Base-by-base conservation (phyloP, 2,329 filamentous ascomycete genomes). In the Aspergillus udagawae region DNA sequence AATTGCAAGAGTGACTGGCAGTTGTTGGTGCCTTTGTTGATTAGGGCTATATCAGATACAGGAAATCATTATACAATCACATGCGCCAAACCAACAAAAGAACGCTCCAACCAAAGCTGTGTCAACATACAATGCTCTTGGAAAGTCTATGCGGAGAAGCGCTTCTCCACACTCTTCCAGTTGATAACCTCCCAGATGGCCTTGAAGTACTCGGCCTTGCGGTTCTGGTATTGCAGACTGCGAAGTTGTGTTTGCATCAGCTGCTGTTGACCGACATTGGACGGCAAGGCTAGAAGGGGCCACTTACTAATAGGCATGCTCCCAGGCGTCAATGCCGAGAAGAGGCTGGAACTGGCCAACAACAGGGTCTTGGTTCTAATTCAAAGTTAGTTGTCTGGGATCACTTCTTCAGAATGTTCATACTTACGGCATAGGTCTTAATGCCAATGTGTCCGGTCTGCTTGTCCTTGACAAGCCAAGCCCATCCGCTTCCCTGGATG, bases 121-220 rank as follows among this genome's bases (percentile, higher is more conserved):
- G 58, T 47, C 49, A 60, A 55, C 28, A 48, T 54, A 54, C 56
- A 56, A 23, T 56, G 38, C 23, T 48, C 49, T 41, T 53, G 29
- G 28, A 32, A 42, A 38, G 25, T 63, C 73, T 80, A 83, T 67
- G 80, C 75, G 21, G 44, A 47, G 71, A 91, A 91, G 63, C 91
- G 85, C 82, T 87, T 86, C 75, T 90, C 87, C 48, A 91, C 92
- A 32, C 89, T 85, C 84, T 92, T 91, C 92, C 92, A 97, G 86
- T 96, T 96, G 76, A 96, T 81, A 51, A 96, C 92, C 66, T 96
- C 90, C 92, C 92, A 96, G 74, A 96, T 89, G 58, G 91, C 91
- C 69, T 84, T 84, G 78, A 96, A 96, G 83, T 96, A 96, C 80
- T 96, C 92, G 57, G 89, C 92, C 86, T 96, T 96, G 77, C 91